Percentiles rank a stretch among this genome's conserved stretches.
Evolutionary conservation across 2,329 filamentous ascomycete genomes (phyloP).

Genomic region (Sarocladium kiliense): DNA sequence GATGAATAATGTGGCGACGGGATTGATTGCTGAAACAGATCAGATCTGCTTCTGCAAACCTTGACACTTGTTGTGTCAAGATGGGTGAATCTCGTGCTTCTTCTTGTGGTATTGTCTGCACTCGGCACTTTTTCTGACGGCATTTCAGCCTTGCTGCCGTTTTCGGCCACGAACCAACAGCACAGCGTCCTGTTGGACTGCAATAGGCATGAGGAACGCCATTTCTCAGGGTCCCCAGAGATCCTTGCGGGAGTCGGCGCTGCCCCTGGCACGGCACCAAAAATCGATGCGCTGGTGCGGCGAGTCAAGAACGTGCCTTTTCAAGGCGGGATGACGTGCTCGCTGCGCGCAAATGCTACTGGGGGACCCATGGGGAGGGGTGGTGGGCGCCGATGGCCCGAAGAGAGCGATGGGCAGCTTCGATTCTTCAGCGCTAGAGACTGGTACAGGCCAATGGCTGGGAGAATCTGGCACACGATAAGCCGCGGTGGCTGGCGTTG

Average conservation of each 20-base stretch:
- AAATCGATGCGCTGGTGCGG: not conserved
- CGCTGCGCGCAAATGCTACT: not conserved
- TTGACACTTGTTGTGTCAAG: no score
- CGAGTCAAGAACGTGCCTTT: slow-evolving; percentile 2
- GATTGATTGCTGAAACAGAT: no score
- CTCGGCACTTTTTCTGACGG: no score
- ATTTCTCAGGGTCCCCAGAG: not conserved
- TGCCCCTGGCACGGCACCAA: not conserved
- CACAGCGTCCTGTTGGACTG: not conserved
- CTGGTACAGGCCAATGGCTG: no score
- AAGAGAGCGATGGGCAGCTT: not conserved
- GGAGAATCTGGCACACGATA: no score
- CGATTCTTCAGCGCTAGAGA: no score
- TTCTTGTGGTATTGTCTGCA: no score
- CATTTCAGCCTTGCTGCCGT: slow-evolving; percentile 1
- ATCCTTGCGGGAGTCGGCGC: slow-evolving; percentile 6
- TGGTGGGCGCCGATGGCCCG: not conserved
- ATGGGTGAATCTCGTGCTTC: no score
- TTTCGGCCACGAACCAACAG: not conserved
- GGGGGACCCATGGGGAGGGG: not conserved
- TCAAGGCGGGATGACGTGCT: slow-evolving; percentile 7
- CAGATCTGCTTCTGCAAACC: no score
- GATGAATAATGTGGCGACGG: not conserved
- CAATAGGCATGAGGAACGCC: not conserved
- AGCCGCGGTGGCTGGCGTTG: no score